A percentile compares a stretch with the other conserved stretches of the same genome.
These are phyloP conservation scores for Corymbia maculata DNA, from an alignment of 345 rosid species.

Conservation along the genomic window DNA sequence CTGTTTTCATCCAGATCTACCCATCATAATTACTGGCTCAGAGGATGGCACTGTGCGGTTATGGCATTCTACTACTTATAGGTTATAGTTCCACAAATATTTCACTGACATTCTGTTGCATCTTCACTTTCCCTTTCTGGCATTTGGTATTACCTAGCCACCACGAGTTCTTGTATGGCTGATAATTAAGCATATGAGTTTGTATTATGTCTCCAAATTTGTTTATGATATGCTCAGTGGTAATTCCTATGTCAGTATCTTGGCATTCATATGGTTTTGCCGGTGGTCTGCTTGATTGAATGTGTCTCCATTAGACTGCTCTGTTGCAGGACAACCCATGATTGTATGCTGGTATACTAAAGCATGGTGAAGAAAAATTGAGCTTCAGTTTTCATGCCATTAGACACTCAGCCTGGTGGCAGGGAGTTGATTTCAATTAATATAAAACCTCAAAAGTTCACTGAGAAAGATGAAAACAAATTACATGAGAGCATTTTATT, in stretches of 20 bases:
- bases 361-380: not conserved
- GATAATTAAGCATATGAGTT: not conserved
- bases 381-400: not conserved
- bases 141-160: not conserved
- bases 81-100: constrained; percentile 17
- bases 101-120: not conserved
- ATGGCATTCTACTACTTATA: constrained; percentile 81
- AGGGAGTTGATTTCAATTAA: not conserved
- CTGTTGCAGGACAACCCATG: not conserved
- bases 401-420: not conserved
- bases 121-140: not conserved
- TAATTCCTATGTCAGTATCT: not conserved
- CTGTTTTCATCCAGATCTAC: constrained; percentile 80
- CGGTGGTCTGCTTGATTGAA: not conserved
- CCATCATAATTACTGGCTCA: constrained; percentile 73
- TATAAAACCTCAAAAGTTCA: not conserved
- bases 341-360: not conserved
- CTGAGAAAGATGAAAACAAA: not conserved
- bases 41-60: constrained; percentile 81
- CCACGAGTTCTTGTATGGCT: not conserved
- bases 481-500: not conserved
- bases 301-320: not conserved
- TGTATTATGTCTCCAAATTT: not conserved
- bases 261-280: not conserved
- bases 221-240: not conserved